These are phyloP conservation scores for Mycena venus DNA, from an alignment of 768 basidiomycete genomes.

Conservation along the genomic window DNA sequence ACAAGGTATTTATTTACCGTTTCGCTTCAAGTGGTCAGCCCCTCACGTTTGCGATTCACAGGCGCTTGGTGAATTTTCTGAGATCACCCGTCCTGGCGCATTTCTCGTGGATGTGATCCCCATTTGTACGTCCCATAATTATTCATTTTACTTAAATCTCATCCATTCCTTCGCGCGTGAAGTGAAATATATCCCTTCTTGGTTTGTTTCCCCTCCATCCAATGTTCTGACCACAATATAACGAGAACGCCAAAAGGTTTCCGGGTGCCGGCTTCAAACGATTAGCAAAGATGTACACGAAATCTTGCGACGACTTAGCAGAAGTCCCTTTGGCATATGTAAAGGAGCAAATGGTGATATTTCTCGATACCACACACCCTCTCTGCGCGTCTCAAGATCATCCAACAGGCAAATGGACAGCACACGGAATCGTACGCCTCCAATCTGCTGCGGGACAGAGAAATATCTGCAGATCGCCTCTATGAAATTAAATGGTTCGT, in stretches of 20 bases:
- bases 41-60: background rate
- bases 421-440: constrained; percentile 45
- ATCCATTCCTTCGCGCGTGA: background rate
- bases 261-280: constrained; percentile 68
- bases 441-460: constrained; percentile 45
- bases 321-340: constrained; percentile 60
- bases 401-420: constrained; percentile 47
- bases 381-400: constrained; percentile 16
- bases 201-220: background rate
- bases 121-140: constrained; percentile 43
- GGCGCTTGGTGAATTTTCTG: constrained; percentile 54
- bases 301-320: constrained; percentile 57
- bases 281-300: constrained; percentile 60
- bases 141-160: too few species aligned
- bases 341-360: constrained; percentile 59
- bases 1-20: constrained; percentile 31
- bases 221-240: constrained; percentile 63
- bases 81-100: constrained; percentile 56
- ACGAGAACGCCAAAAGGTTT: too few species aligned
- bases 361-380: background rate
- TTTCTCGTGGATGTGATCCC: constrained; percentile 68
- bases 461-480: constrained; percentile 48
- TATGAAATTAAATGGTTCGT: constrained; percentile 57
- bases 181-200: constrained; percentile 27
- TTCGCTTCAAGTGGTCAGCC: background rate